Base-by-base conservation (phyloP, 495 filamentous ascomycete species). In the Aspergillus nanangensis region DNA sequence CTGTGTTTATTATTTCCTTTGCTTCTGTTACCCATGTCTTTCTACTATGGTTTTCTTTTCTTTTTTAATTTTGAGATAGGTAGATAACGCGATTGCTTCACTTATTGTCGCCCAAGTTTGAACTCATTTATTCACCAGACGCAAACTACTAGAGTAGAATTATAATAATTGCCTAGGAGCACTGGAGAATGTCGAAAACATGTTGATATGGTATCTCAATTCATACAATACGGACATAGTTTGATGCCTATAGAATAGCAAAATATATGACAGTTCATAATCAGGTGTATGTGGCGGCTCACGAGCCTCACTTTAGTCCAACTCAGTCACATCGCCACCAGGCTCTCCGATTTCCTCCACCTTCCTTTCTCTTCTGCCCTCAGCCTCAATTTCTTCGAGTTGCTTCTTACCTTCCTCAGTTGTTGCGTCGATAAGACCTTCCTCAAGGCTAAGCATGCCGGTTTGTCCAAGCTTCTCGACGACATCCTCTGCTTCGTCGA, bases 361-460 rank as follows among this genome's bases (percentile, higher is more conserved):
- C 37, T 52, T 43, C 38, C 40, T 54, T 39, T 51, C 58, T 46
- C 39, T 60, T 48, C 57, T 72, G 48, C 53, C 60, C 38, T 80
- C 78, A 43, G 82, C 75, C 65, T 96, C 88, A 38, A 97, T 74
- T 63, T 87, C 78, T 66, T 85, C 82, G 35, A 95, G 68, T 62
- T 82, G 78, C 63, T 83, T 77, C 66, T 80, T 74, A 8, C 93
- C 93, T 60, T 96, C 90, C 50, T 92, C 88, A 0, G 93, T 98
- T 18, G 92, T 97, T 5, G 88, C 88, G 70, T 98, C 93, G 55
- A 98, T 92, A 41, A 98, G 88, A 25, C 92, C 82, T 52, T 91
- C 79, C 61, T 97, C 92, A 36, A 98, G 62, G 60, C 88, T 95
- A 52, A 98, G 70, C 80, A 97, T 93, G 14, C 87, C 89, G 5